These are phyloP conservation scores for Corchorus olitorius DNA, from an alignment of 345 rosid species.

Conservation along the genomic window DNA sequence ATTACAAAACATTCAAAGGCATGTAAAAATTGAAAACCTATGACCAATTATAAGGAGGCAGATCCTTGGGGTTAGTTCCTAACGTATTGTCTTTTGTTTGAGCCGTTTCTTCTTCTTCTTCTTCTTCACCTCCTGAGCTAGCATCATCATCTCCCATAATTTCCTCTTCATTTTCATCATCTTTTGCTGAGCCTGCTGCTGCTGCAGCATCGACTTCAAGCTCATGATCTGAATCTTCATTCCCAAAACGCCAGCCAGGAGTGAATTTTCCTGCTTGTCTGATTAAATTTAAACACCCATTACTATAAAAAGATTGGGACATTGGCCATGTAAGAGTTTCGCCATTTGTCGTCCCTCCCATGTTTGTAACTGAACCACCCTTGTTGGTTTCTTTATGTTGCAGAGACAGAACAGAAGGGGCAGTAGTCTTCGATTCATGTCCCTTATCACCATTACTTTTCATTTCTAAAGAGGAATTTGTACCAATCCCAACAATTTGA, in stretches of 20 bases:
- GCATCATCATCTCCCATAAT: conserved; percentile 30
- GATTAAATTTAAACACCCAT: conserved; percentile 24
- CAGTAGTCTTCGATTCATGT: conserved; percentile 14
- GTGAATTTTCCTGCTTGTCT: conserved; percentile 23
- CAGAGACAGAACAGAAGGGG: conserved; percentile 17
- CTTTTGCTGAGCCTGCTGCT: conserved; percentile 21
- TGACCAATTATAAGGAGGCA: conserved; percentile 24
- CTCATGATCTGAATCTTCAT: conserved; percentile 26
- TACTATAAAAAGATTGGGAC: conserved; percentile 25
- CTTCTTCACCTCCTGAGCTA: conserved; percentile 20
- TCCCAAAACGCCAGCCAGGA: conserved; percentile 37
- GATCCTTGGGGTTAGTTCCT: neutral
- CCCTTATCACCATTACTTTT: conserved; percentile 9
- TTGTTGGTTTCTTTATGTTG: conserved; percentile 20
- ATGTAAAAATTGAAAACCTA: neutral
- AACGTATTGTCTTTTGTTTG: conserved; percentile 20
- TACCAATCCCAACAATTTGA: conserved; percentile 11
- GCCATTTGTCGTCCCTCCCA: conserved; percentile 17
- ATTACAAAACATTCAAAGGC: too few relatives aligned
- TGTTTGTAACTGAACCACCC: conserved; percentile 11
- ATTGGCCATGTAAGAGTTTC: conserved; percentile 26
- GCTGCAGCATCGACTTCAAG: conserved; percentile 24
- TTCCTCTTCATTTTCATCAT: conserved; percentile 37
- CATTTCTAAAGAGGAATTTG: conserved; percentile 19
- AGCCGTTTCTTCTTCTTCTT: conserved; percentile 33